A percentile compares a stretch with the other conserved stretches of the same genome.
Conservation (phyloP, 2,329 filamentous ascomycete genomes). For the Helminthosporium solani region DNA sequence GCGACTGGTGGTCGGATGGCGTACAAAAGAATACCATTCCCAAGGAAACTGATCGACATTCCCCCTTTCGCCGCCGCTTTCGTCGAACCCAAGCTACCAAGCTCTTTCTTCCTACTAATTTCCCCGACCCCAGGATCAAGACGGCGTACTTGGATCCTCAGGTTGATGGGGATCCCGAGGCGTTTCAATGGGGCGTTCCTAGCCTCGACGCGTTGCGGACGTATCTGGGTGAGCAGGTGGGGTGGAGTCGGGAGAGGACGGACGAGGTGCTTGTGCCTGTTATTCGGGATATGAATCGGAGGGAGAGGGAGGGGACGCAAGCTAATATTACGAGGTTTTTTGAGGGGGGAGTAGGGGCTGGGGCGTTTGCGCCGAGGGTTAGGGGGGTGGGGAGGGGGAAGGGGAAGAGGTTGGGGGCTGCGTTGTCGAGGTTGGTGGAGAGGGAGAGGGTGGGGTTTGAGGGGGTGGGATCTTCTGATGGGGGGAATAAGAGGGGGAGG, state of each 20-base stretch:
- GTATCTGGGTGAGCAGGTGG: conserved; percentile 89
- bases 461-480: conserved; percentile 12
- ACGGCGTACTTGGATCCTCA: conserved; percentile 84
- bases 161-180: conserved; percentile 74
- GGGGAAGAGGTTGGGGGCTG: conserved; percentile 38
- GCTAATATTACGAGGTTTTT: conserved; percentile 95
- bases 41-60: conserved; percentile 56
- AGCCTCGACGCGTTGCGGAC: conserved; percentile 81
- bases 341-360: conserved; percentile 69
- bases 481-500: conserved; percentile 22
- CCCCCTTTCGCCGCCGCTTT: conserved; percentile 81
- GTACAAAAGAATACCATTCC: conserved; percentile 69
- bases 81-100: conserved; percentile 76
- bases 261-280: conserved; percentile 96
- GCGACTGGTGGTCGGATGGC: conserved; percentile 75
- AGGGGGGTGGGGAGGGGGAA: conserved; percentile 51
- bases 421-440: conserved; percentile 32
- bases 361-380: conserved; percentile 71
- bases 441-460: conserved; percentile 26
- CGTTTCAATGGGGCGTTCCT: conserved; percentile 94
- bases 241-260: conserved; percentile 87
- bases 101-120: conserved; percentile 77
- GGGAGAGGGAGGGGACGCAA: conserved; percentile 88
- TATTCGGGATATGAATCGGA: conserved; percentile 89
- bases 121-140: conserved; percentile 76